Evolutionary conservation across 441 rosid species (phyloP).

Genomic region (Raphanus hybrid): DNA sequence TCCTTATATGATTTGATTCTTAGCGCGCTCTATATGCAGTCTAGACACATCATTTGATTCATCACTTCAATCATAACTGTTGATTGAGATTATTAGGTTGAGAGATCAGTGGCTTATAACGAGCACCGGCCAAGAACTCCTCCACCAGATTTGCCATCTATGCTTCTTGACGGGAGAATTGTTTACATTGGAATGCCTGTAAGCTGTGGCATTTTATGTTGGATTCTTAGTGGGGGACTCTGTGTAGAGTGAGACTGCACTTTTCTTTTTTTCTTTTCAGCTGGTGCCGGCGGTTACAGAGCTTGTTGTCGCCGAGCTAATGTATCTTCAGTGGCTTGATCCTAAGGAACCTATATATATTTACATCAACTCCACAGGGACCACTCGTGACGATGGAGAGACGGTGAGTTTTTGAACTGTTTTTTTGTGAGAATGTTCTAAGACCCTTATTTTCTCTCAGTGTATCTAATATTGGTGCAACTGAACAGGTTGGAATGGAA

Average conservation of each 20-base stretch:
- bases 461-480: neutral
- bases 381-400: constrained; percentile 90
- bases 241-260: neutral
- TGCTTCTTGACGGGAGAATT: constrained; percentile 75
- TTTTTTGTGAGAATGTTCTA: neutral
- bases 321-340: constrained; percentile 84
- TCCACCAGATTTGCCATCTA: constrained; percentile 82
- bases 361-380: constrained; percentile 88
- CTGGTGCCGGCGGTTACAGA: constrained; percentile 87
- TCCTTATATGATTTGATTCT: neutral
- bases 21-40: no score
- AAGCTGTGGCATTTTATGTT: constrained; percentile 21
- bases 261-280: constrained; percentile 49
- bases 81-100: constrained; percentile 58
- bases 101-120: constrained; percentile 62
- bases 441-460: constrained; percentile 16
- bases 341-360: constrained; percentile 72
- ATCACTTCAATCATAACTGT: neutral
- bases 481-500: constrained; percentile 81
- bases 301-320: constrained; percentile 72
- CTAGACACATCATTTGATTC: no score
- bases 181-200: constrained; percentile 94
- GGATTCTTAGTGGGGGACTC: neutral
- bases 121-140: constrained; percentile 63
- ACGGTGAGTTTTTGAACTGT: constrained; percentile 52